These are phyloP conservation scores for Euphrasia confusa DNA, from an alignment of 257 asterid species.

Conservation along the genomic window DNA sequence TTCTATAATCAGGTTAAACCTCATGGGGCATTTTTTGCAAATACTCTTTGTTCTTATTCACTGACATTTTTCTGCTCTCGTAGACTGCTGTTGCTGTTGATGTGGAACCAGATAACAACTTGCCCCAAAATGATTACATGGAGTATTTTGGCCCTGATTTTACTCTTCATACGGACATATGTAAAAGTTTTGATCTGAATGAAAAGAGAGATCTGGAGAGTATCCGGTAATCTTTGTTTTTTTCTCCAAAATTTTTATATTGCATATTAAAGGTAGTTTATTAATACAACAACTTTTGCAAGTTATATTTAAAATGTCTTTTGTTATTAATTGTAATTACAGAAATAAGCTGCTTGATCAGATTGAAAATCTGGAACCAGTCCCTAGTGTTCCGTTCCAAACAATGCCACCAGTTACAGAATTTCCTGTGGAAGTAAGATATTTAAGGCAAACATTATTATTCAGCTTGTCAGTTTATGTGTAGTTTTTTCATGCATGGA, in stretches of 20 bases:
- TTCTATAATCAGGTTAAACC: not conserved
- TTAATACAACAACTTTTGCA: not conserved
- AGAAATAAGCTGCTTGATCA: slow-evolving; percentile 8
- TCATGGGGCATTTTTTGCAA: not conserved
- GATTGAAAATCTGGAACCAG: not conserved
- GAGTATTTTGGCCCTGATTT: slow-evolving; percentile 10
- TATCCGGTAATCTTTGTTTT: not conserved
- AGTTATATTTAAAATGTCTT: not conserved
- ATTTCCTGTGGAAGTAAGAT: not conserved
- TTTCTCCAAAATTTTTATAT: not conserved
- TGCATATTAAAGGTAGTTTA: not conserved
- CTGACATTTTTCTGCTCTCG: slow-evolving; percentile 23
- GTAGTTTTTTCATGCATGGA: not conserved
- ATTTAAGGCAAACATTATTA: not conserved
- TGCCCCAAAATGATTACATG: not conserved
- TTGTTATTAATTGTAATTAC: not conserved
- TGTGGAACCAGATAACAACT: not conserved
- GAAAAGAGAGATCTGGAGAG: not conserved
- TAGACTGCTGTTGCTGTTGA: slow-evolving; percentile 8
- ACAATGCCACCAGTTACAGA: not conserved
- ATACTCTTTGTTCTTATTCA: not conserved
- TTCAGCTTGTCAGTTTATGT: not conserved
- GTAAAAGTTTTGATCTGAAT: not conserved
- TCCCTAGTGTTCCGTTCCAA: slow-evolving; percentile 5
- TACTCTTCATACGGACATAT: not conserved